Evolutionary conservation across 2,329 filamentous ascomycete species (phyloP), one percentile per base, ranked within the genome.

Genomic region (Ramichloridium luteum): DNA sequence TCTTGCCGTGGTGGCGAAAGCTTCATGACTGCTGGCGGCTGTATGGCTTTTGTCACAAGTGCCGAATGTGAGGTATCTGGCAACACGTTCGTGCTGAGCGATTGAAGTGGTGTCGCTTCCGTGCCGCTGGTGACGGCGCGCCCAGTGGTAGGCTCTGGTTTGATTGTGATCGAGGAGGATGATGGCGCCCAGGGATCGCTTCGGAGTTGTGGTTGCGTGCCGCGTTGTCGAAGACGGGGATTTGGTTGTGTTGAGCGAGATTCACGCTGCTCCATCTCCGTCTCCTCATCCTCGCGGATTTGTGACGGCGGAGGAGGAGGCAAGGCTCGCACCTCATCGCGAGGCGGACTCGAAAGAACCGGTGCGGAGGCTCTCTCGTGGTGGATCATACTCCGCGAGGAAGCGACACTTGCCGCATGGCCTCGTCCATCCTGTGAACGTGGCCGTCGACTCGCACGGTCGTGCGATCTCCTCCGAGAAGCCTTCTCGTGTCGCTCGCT

Each of bases 131-230:
- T 47, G 11, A 48, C 44, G 13, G 41, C 29, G 13, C 45, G 45
- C 14, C 37, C 38, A 27, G 13, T 29, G 22, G 34, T 39, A 16
- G 38, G 20, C 20, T 22, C 14, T 33, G 28, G 11, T 41, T 39
- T 2, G 28, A 16, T 17, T 38, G 25, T 3, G 25, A 30, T 11
- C 27, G 30, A 4, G 31, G n/a, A n/a, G 6, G 43, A 41, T 8
- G 45, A 44, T 17, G 44, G 42, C 13, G 41, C 42, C 49, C 48
- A 51, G 11, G 45, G 36, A 27, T 51, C 45, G 25, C 47, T 47
- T 27, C 31, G 27, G 6, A 27, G 9, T 17, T 37, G 37, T 1
- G 31, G 30, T 3, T 36, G 23, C 2, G 33, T 27, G 13, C 39
- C 28, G 4, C 35, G 35, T 27, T 29, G 37, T 15, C 33, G 13